Percentiles rank a stretch among this genome's conserved stretches.
phyloP scores from a whole-genome alignment of 2,329 filamentous ascomycete species.

The Diaporthe nobilis region DNA sequence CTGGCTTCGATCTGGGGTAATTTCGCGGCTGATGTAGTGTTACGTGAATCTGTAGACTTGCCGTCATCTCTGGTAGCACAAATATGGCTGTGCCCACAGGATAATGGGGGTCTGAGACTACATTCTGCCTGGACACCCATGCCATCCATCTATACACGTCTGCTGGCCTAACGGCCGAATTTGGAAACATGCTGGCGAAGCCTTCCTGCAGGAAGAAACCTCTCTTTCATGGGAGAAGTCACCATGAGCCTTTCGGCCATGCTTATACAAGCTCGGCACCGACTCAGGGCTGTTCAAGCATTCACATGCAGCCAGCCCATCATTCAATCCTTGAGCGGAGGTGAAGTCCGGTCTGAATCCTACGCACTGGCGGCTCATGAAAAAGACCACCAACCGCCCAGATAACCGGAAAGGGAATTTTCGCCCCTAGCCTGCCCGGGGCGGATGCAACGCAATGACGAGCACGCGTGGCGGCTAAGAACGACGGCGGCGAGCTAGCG shows the following conservation, averaged over 20 bases:
- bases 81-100: neutral
- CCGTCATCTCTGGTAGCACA: neutral
- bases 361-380: neutral
- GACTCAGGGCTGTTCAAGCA: neutral
- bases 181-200: neutral
- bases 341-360: neutral
- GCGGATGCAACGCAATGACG: slow-evolving; percentile 23
- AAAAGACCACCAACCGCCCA: neutral
- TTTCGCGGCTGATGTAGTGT: neutral
- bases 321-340: neutral
- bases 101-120: neutral
- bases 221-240: too few relatives aligned
- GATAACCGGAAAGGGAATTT: neutral
- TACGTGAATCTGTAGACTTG: neutral
- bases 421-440: neutral
- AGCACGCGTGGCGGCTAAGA: slow-evolving; percentile 13
- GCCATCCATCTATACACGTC: neutral
- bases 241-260: neutral
- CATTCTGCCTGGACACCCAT: neutral
- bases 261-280: neutral
- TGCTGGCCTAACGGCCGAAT: neutral
- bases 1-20: neutral
- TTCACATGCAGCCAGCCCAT: neutral
- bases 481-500: slow-evolving; percentile 1
- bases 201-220: neutral